Evolutionary conservation across 495 filamentous ascomycete genomes (phyloP).

Genomic region (Chaetomium cochliodes): DNA sequence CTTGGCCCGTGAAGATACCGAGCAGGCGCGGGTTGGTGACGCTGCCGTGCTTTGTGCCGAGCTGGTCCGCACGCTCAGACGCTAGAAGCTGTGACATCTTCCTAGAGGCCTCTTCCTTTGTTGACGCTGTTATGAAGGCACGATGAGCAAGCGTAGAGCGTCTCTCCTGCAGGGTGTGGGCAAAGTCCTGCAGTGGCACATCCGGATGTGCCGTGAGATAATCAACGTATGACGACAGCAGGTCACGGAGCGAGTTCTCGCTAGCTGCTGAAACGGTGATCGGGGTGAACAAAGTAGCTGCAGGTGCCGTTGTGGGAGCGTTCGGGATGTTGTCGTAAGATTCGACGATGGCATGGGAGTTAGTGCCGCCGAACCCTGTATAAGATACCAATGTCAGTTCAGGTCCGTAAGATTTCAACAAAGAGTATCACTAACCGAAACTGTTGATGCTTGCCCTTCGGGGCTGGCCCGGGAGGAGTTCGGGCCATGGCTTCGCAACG

Average conservation of each 20-base stretch:
- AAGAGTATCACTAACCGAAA: neutral
- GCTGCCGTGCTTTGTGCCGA: neutral
- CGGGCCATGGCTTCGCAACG: conserved; percentile 36
- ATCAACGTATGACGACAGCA: too few relatives aligned
- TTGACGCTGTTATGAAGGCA: too few relatives aligned
- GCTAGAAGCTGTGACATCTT: neutral
- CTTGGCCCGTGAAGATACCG: conserved; percentile 32
- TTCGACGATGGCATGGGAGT: conserved; percentile 1
- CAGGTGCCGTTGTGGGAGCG: neutral
- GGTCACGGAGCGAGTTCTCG: too few relatives aligned
- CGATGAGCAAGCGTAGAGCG: too few relatives aligned
- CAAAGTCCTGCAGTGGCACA: too few relatives aligned
- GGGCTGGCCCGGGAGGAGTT: neutral
- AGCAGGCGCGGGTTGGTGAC: conserved; percentile 12
- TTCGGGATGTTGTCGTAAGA: neutral
- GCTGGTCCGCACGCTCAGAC: neutral
- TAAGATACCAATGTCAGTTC: neutral
- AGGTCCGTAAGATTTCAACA: neutral
- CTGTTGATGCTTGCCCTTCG: neutral
- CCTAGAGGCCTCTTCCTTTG: too few relatives aligned
- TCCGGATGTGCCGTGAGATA: too few relatives aligned
- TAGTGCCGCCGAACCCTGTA: neutral
- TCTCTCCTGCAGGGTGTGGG: too few relatives aligned
- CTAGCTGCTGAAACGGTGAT: neutral
- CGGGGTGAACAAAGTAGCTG: neutral